Conservation (phyloP, 176 grass and related monocot species). For the Chloris gayana region DNA sequence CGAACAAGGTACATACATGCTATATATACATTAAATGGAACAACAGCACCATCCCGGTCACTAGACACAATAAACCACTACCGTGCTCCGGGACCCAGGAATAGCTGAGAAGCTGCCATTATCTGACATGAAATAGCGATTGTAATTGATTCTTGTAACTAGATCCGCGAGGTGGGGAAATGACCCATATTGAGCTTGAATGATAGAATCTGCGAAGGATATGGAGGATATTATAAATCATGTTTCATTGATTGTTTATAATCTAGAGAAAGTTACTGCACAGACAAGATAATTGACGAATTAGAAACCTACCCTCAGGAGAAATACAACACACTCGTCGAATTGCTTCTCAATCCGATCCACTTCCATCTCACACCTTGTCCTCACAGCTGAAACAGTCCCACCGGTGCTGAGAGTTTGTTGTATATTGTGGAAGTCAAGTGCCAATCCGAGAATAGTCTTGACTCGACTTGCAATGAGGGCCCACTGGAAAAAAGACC, state of each 20-base stretch:
- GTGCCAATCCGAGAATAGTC: constrained; percentile 87
- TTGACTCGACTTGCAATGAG: constrained; percentile 89
- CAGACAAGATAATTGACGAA: neutral
- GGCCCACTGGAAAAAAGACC: constrained; percentile 57
- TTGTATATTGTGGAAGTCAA: constrained; percentile 83
- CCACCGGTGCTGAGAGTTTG: constrained; percentile 72
- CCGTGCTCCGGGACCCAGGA: constrained; percentile 41
- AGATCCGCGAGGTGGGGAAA: constrained; percentile 91
- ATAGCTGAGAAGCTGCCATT: constrained; percentile 68
- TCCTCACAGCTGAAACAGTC: constrained; percentile 63
- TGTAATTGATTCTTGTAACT: constrained; percentile 94
- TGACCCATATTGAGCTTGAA: constrained; percentile 97
- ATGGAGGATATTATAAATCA: neutral
- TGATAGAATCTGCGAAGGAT: constrained; percentile 71
- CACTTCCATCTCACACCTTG: constrained; percentile 88
- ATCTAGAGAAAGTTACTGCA: neutral
- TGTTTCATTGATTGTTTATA: neutral
- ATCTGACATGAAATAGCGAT: constrained; percentile 89
- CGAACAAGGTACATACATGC: neutral
- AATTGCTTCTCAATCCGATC: constrained; percentile 96
- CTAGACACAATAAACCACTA: constrained; percentile 15
- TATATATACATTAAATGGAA: neutral
- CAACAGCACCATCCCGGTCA: neutral
- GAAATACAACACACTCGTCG: constrained; percentile 79
- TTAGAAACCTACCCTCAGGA: constrained; percentile 65